phyloP scores from a whole-genome alignment of 805 yeast genomes.

The Ogataea chonburiensis region DNA sequence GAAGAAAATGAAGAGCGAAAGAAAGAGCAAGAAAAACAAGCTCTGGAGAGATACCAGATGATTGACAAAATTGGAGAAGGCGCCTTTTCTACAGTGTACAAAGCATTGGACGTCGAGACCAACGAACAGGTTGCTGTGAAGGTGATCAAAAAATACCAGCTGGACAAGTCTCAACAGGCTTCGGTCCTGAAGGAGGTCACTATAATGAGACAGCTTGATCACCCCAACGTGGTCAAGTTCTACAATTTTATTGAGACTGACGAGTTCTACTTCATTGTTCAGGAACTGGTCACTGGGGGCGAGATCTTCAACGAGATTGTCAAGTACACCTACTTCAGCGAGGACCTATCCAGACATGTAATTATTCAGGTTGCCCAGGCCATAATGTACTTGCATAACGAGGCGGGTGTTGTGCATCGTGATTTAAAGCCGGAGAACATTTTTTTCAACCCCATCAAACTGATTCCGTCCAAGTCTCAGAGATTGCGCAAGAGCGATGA shows the following conservation, averaged over 20 bases:
- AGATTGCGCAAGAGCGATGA: slow-evolving; percentile 66
- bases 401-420: slow-evolving; percentile 76
- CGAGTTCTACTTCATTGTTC: slow-evolving; percentile 62
- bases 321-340: slow-evolving; percentile 72
- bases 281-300: slow-evolving; percentile 75
- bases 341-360: slow-evolving; percentile 69
- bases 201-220: slow-evolving; percentile 65
- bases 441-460: slow-evolving; percentile 59
- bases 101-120: slow-evolving; percentile 41
- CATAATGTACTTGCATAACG: slow-evolving; percentile 65
- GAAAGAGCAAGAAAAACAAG: slow-evolving; percentile 23
- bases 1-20: slow-evolving; percentile 30
- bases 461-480: slow-evolving; percentile 38
- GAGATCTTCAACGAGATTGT: slow-evolving; percentile 80
- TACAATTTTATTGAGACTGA: slow-evolving; percentile 65
- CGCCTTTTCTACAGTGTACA: slow-evolving; percentile 56
- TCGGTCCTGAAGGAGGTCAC: slow-evolving; percentile 80
- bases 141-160: slow-evolving; percentile 64
- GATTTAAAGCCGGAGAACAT: slow-evolving; percentile 83
- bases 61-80: slow-evolving; percentile 57
- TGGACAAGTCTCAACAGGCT: slow-evolving; percentile 59
- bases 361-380: slow-evolving; percentile 71
- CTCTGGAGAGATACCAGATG: slow-evolving; percentile 40
- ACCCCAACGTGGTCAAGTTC: slow-evolving; percentile 61
- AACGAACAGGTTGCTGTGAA: slow-evolving; percentile 51